Percentiles rank a stretch among this genome's conserved stretches.
Conservation (phyloP, 169 alveolate species). For the Eimeria sp. region DNA sequence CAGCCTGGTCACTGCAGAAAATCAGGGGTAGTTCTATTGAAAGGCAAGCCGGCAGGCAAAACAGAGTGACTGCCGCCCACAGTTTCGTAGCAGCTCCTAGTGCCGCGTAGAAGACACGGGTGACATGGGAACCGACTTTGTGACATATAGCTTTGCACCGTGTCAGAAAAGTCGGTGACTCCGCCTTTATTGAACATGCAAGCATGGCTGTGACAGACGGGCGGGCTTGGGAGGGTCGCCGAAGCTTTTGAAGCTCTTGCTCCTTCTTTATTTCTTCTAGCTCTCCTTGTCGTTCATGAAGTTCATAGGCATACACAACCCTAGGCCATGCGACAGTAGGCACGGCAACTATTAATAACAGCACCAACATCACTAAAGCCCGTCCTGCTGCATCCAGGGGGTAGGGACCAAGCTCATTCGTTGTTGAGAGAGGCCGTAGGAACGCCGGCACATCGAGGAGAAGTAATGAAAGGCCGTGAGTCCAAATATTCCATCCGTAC, state of each 20-base stretch:
- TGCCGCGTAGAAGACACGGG: not conserved
- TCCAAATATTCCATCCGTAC: conserved; percentile 54
- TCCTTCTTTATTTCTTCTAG: conserved; percentile 36
- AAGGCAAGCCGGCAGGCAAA: conserved; percentile 20
- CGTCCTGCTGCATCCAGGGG: conserved; percentile 24
- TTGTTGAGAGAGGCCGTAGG: conserved; percentile 34
- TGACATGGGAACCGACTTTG: not conserved
- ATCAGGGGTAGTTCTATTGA: conserved; percentile 22
- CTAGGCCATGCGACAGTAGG: conserved; percentile 39
- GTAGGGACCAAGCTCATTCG: conserved; percentile 38
- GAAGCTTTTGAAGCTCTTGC: conserved; percentile 49
- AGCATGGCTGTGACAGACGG: conserved; percentile 75
- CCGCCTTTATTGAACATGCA: not conserved
- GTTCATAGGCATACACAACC: conserved; percentile 30
- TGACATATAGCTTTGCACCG: not conserved
- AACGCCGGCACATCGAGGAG: conserved; percentile 10
- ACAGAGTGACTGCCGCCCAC: conserved; percentile 19
- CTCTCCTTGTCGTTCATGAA: conserved; percentile 32
- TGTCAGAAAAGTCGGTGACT: not conserved
- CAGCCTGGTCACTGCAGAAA: conserved; percentile 70
- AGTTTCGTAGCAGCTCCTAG: not conserved
- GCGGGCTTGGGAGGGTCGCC: conserved; percentile 61
- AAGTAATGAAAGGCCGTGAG: not conserved
- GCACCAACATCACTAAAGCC: conserved; percentile 9
- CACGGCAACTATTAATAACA: not conserved